Evolutionary conservation across 345 rosid genomes (phyloP).

Genomic region (Hibiscus trionum): DNA sequence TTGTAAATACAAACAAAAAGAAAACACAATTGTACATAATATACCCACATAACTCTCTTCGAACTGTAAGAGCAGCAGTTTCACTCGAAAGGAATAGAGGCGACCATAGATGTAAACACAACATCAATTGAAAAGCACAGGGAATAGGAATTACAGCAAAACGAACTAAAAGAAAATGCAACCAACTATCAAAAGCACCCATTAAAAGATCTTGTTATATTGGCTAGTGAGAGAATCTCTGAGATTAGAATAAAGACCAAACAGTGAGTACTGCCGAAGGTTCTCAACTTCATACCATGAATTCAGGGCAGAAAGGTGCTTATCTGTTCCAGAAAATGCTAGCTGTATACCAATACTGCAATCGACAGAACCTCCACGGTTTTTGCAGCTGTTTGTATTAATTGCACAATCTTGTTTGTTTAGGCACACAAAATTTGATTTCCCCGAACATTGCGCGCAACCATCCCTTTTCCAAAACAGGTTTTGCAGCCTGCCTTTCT

Average conservation of each 20-base stretch:
- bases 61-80: neutral
- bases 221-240: slow-evolving; percentile 61
- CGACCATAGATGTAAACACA: neutral
- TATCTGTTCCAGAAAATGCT: slow-evolving; percentile 96
- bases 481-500: slow-evolving; percentile 90
- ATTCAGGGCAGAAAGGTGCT: slow-evolving; percentile 71
- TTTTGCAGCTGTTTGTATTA: slow-evolving; percentile 54
- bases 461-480: slow-evolving; percentile 95
- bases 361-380: slow-evolving; percentile 62
- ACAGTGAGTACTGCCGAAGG: slow-evolving; percentile 88
- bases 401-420: slow-evolving; percentile 84
- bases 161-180: neutral
- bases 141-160: neutral
- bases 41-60: slow-evolving; percentile 5
- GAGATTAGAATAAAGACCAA: slow-evolving; percentile 73
- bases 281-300: slow-evolving; percentile 97
- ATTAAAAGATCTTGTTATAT: slow-evolving; percentile 55
- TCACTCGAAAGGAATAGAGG: neutral
- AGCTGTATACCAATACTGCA: slow-evolving; percentile 93
- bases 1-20: slow-evolving; percentile 5
- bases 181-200: slow-evolving; percentile 10
- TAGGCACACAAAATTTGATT: slow-evolving; percentile 59
- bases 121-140: slow-evolving; percentile 7
- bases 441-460: slow-evolving; percentile 66
- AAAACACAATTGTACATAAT: neutral